Evolutionary conservation across 1,284 basidiomycete genomes (phyloP).

Genomic region (Ustilago cynodontis): DNA sequence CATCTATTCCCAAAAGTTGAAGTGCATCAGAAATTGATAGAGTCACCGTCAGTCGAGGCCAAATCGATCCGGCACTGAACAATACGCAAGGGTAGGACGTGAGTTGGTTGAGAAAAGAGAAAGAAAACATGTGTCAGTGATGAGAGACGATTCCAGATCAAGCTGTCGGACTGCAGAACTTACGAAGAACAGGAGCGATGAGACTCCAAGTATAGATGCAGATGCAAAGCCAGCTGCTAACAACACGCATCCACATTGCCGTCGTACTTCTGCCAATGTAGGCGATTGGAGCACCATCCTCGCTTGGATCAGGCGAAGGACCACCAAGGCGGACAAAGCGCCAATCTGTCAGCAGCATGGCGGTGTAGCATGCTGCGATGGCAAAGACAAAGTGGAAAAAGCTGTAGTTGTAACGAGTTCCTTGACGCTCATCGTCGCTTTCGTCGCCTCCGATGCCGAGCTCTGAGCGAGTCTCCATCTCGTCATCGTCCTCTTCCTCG

Average conservation of each 20-base stretch:
- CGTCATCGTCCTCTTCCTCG: constrained; percentile 80
- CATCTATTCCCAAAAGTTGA: neutral
- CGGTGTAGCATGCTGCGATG: constrained; percentile 96
- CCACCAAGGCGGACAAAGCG: constrained; percentile 60
- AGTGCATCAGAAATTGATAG: neutral
- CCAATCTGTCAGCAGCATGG: constrained; percentile 99
- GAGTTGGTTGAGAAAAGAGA: neutral
- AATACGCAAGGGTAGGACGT: neutral
- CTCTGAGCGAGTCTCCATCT: constrained; percentile 75
- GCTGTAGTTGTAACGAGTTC: constrained; percentile 98
- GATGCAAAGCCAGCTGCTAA: constrained; percentile 79
- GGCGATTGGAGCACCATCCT: constrained; percentile 79
- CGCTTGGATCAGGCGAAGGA: constrained; percentile 64
- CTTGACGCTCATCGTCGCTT: constrained; percentile 90
- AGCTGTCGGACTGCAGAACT: constrained; percentile 69
- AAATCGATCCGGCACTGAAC: constrained; percentile 63
- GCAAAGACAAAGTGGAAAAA: constrained; percentile 99
- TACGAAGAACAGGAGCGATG: constrained; percentile 89
- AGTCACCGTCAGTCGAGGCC: constrained; percentile 38
- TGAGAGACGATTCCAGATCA: neutral
- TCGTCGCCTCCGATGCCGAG: constrained; percentile 78
- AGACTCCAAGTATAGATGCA: constrained; percentile 65
- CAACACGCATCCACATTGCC: constrained; percentile 99
- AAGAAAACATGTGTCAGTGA: constrained; percentile 16
- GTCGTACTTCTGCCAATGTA: constrained; percentile 94